These are phyloP conservation scores for Pestalotiopsis sp. DNA, from an alignment of 2,329 filamentous ascomycete genomes.

Conservation along the genomic window DNA sequence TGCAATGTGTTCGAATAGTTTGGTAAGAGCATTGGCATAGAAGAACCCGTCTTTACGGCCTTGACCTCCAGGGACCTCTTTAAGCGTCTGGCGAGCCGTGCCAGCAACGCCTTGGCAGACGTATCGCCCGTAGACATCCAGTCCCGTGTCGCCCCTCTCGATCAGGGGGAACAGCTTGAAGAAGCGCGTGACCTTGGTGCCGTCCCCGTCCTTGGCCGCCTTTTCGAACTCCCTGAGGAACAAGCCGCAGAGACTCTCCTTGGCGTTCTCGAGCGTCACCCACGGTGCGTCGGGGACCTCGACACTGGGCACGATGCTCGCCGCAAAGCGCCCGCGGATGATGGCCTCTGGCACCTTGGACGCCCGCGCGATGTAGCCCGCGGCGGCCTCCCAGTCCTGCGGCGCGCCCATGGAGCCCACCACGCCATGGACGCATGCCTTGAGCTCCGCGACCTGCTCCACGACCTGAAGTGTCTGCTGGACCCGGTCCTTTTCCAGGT, in stretches of 20 bases:
- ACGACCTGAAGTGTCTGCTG: conserved; percentile 90
- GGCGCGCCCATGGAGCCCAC: conserved; percentile 96
- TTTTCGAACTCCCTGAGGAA: conserved; percentile 96
- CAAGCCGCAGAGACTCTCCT: conserved; percentile 85
- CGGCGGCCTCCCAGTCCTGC: conserved; percentile 98
- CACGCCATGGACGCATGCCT: conserved; percentile 93
- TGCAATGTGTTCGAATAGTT: conserved; percentile 95
- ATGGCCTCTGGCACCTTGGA: conserved; percentile 80
- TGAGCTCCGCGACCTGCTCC: conserved; percentile 95
- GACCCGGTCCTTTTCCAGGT: conserved; percentile 88
- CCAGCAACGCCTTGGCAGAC: conserved; percentile 93
- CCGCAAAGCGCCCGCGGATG: conserved; percentile 82
- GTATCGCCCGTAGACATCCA: conserved; percentile 95
- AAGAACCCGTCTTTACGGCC: conserved; percentile 80
- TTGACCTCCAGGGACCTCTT: conserved; percentile 62
- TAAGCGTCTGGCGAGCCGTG: conserved; percentile 79
- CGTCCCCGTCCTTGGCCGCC: conserved; percentile 84
- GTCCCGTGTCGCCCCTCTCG: conserved; percentile 81
- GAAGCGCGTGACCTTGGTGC: conserved; percentile 88
- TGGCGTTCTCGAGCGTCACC: conserved; percentile 82
- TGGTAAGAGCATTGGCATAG: conserved; percentile 88
- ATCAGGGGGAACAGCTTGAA: conserved; percentile 98
- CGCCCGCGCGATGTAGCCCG: conserved; percentile 84
- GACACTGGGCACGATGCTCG: conserved; percentile 90
- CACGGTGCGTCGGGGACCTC: conserved; percentile 92